Evolutionary conservation across 1,139 yeast species (phyloP).

Genomic region (Kurtzmaniella quercitrusa): DNA sequence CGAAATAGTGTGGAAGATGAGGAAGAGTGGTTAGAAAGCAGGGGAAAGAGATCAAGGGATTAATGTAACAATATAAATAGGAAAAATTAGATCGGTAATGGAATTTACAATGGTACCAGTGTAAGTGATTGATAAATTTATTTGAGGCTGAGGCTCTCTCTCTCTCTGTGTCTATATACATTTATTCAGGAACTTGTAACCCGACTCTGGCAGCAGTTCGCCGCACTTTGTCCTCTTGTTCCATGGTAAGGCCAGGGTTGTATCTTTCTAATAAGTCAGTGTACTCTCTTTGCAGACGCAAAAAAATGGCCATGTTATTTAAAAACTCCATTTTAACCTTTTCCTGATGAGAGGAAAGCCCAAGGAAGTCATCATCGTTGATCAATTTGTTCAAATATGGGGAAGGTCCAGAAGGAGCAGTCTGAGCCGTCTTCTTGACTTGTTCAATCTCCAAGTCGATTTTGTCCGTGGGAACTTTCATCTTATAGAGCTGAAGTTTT

Average conservation of each 20-base stretch:
- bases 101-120: too few relatives aligned
- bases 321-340: slow-evolving; percentile 31
- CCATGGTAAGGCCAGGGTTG: slow-evolving; percentile 77
- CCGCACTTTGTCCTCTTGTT: slow-evolving; percentile 72
- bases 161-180: background rate
- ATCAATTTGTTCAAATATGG: slow-evolving; percentile 23
- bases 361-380: slow-evolving; percentile 16
- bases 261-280: slow-evolving; percentile 78
- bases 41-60: background rate
- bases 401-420: slow-evolving; percentile 19
- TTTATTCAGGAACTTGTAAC: slow-evolving; percentile 31
- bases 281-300: slow-evolving; percentile 72
- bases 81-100: slow-evolving; percentile 1
- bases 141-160: too few relatives aligned
- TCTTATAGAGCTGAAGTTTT: slow-evolving; percentile 45
- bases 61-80: background rate
- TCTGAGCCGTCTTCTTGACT: slow-evolving; percentile 19
- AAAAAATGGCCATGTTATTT: slow-evolving; percentile 48
- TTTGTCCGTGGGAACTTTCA: slow-evolving; percentile 33
- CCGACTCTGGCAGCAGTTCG: slow-evolving; percentile 88
- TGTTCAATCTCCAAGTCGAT: slow-evolving; percentile 27
- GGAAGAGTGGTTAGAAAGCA: slow-evolving; percentile 4
- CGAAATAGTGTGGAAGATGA: slow-evolving; percentile 17
- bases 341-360: slow-evolving; percentile 7
- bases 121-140: background rate